Evolutionary conservation across 768 basidiomycete genomes (phyloP).

Genomic region (Psilocybe cyanescens): DNA sequence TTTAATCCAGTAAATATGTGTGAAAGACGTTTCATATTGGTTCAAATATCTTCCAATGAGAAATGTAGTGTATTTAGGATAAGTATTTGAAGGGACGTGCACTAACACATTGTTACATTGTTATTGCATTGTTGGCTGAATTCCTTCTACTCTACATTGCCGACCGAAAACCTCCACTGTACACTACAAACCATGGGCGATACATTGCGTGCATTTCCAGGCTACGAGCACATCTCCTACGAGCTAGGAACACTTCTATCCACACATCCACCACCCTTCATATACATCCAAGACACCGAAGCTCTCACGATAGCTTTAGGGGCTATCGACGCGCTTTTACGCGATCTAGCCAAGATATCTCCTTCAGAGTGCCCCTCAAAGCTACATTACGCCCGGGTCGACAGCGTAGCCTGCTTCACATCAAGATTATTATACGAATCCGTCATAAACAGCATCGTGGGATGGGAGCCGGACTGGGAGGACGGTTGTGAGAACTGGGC

Average conservation of each 20-base stretch:
- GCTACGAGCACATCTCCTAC: slow-evolving; percentile 30
- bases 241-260: slow-evolving; percentile 42
- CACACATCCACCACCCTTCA: slow-evolving; percentile 60
- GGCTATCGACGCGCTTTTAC: slow-evolving; percentile 44
- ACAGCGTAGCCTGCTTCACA: slow-evolving; percentile 65
- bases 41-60: too few species aligned
- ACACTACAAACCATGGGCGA: too few species aligned
- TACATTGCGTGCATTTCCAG: slow-evolving; percentile 14
- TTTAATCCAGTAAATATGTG: too few species aligned
- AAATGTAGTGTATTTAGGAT: too few species aligned
- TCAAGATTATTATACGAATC: slow-evolving; percentile 68
- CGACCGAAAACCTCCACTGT: too few species aligned
- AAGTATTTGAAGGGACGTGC: too few species aligned
- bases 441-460: slow-evolving; percentile 61
- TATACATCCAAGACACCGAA: slow-evolving; percentile 66
- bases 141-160: too few species aligned
- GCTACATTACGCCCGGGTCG: slow-evolving; percentile 48
- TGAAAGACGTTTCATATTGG: too few species aligned
- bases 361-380: slow-evolving; percentile 24
- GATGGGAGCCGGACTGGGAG: slow-evolving; percentile 61
- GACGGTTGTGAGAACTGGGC: slow-evolving; percentile 66
- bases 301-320: slow-evolving; percentile 48
- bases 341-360: slow-evolving; percentile 21
- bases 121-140: too few species aligned
- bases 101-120: too few species aligned